Percentiles rank a stretch among this genome's conserved stretches.
phyloP scores from a whole-genome alignment of 2,329 filamentous ascomycete species.

The Coniella lustricola region DNA sequence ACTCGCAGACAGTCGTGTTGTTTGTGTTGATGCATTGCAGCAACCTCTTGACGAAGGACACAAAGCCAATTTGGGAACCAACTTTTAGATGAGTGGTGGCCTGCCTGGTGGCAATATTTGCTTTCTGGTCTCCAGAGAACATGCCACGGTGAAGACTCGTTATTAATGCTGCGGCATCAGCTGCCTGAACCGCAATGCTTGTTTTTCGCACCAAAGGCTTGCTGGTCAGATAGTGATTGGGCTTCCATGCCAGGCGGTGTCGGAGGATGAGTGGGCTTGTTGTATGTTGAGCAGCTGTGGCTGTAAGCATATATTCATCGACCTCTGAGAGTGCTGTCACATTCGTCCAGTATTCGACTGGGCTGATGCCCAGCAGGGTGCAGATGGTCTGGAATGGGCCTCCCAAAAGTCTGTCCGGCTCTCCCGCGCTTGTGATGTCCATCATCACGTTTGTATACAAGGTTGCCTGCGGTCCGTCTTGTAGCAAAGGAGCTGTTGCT shows the following conservation, averaged over 20 bases:
- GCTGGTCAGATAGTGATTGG: conserved; percentile 16
- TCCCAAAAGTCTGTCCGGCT: conserved; percentile 17
- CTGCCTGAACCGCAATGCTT: conserved; percentile 27
- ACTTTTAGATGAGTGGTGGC: conserved; percentile 20
- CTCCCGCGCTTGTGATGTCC: conserved; percentile 22
- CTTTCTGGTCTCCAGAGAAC: conserved; percentile 26
- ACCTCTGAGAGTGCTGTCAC: conserved; percentile 32
- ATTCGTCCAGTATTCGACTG: conserved; percentile 45
- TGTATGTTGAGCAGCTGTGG: conserved; percentile 14
- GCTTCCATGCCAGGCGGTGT: conserved; percentile 26
- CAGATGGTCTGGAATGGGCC: conserved; percentile 31
- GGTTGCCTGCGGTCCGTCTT: conserved; percentile 33
- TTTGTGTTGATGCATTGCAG: conserved; percentile 28
- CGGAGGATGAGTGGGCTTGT: conserved; percentile 15
- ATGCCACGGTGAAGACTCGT: conserved; percentile 37
- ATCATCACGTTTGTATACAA: conserved; percentile 27
- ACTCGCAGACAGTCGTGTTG: conserved; percentile 25
- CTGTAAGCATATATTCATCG: conserved; percentile 30
- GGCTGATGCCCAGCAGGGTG: conserved; percentile 43
- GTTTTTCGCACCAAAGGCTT: conserved; percentile 11
- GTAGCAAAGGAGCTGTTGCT: conserved; percentile 41
- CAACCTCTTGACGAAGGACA: conserved; percentile 31
- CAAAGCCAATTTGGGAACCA: conserved; percentile 34
- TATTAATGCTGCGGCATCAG: conserved; percentile 32
- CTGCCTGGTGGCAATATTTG: not conserved